These are phyloP conservation scores for Austroboletus festivus DNA, from an alignment of 768 basidiomycete species.

Conservation along the genomic window DNA sequence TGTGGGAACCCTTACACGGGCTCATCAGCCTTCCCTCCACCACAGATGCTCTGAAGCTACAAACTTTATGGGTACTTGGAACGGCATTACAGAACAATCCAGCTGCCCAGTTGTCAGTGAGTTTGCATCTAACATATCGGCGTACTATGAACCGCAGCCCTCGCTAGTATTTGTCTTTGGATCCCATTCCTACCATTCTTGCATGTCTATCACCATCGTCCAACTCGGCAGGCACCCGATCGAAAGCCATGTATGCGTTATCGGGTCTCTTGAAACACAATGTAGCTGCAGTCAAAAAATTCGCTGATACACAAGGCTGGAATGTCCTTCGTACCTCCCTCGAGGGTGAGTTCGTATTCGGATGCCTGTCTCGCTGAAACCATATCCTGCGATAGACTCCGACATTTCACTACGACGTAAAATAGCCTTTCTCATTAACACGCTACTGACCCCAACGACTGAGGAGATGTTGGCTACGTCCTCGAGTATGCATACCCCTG, in stretches of 20 bases:
- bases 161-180: conserved; percentile 56
- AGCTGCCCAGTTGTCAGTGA: conserved; percentile 70
- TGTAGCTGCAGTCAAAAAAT: conserved; percentile 53
- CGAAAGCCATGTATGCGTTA: conserved; percentile 81
- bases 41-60: conserved; percentile 58
- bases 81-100: conserved; percentile 92
- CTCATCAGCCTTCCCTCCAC: conserved; percentile 55
- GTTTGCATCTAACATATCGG: conserved; percentile 23
- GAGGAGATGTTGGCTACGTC: conserved; percentile 7
- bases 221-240: conserved; percentile 52
- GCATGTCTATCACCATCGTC: conserved; percentile 55
- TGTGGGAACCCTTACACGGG: conserved; percentile 75
- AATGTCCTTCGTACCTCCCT: conserved; percentile 52
- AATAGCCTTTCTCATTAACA: conserved; percentile 69
- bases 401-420: conserved; percentile 77
- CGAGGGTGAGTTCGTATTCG: conserved; percentile 41
- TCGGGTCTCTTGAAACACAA: conserved; percentile 81
- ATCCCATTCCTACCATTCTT: conserved; percentile 65
- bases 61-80: conserved; percentile 82
- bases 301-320: conserved; percentile 64
- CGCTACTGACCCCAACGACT: conserved; percentile 56
- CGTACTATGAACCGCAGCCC: neutral
- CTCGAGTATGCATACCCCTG: conserved; percentile 19
- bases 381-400: conserved; percentile 50
- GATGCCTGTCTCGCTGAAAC: conserved; percentile 1